Evolutionary conservation across 2,329 filamentous ascomycete genomes (phyloP), one percentile per base, ranked within the genome.

Genomic region (Xylaria polymorpha): DNA sequence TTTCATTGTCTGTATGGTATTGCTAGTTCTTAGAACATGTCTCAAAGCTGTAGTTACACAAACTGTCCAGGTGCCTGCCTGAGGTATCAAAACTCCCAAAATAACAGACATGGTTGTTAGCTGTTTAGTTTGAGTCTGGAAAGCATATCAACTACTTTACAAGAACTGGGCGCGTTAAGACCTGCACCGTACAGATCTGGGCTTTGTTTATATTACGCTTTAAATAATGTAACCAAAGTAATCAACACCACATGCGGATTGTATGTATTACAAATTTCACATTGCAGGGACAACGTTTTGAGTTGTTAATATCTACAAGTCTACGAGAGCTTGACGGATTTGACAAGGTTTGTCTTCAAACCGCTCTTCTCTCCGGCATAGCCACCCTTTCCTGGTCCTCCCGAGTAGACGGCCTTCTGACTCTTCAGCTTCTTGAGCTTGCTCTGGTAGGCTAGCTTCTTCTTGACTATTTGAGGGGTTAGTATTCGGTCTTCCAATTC

Each of bases 361-460:
- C 96, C 96, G 50, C 94, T 96, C 83, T 92, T 83, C 81, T 98
- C 96, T 83, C 96, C 96, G 73, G 89, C 89, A 84, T 99, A 99
- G 63, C 94, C 92, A 77, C 94, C 92, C 77, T 88, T 89, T 74
- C 92, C 90, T 83, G 97, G 90, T 70, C 93, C 92, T 74, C 93
- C 93, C 81, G 94, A 93, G 84, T 94, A 98, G 15, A 93, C 86
- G 9, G 92, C 88, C 84, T 92, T 93, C 85, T 94, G 93, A 79
- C 92, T 95, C 77, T 89, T 90, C 78, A 98, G 83, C 87, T 98
- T 98, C 92, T 98, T 98, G 88, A 95, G 92, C 87, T 97, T 98
- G 81, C 94, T 92, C 79, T 97, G 94, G 80, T 90, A 99, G 89
- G 94, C 94, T 89, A 94, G 94, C 82, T 94, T 90, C 91, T 98